These are phyloP conservation scores for Hypoxylon sp. DNA, from an alignment of 2,329 filamentous ascomycete species.

Conservation along the genomic window DNA sequence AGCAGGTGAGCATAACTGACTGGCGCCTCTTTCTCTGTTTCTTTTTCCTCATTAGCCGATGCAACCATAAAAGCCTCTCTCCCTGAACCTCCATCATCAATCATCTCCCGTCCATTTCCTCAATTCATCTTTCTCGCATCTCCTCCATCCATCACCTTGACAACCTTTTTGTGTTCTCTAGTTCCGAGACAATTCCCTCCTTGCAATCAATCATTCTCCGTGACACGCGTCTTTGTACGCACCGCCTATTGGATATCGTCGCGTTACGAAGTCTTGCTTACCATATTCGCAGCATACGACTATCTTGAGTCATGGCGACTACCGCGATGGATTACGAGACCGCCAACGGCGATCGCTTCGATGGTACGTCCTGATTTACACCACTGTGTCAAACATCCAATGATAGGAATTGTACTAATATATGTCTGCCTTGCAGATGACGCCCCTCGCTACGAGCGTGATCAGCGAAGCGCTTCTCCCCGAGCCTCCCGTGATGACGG, in stretches of 20 bases:
- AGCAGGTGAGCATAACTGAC: constrained; percentile 33
- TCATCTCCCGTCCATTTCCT: constrained; percentile 22
- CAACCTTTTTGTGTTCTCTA: constrained; percentile 12
- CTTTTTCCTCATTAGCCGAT: constrained; percentile 13
- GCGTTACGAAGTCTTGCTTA: constrained; percentile 40
- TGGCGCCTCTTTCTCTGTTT: constrained; percentile 13
- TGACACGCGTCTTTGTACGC: constrained; percentile 22
- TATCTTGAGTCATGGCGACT: constrained; percentile 65
- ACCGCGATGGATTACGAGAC: constrained; percentile 79
- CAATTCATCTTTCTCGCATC: constrained; percentile 3
- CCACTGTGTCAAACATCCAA: not conserved
- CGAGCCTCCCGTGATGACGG: constrained; percentile 72
- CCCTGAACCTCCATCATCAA: constrained; percentile 3
- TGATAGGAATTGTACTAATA: constrained; percentile 37
- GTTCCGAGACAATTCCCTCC: constrained; percentile 11
- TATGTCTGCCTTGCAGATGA: constrained; percentile 63
- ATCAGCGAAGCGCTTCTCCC: constrained; percentile 75
- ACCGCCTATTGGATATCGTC: constrained; percentile 14
- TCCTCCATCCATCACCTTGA: constrained; percentile 14
- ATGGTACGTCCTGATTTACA: constrained; percentile 62
- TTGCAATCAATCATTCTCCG: not conserved
- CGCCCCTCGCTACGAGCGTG: constrained; percentile 74
- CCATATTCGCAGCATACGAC: constrained; percentile 29
- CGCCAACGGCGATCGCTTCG: constrained; percentile 75
- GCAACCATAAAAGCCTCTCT: constrained; percentile 29